Percentiles rank a stretch among this genome's conserved stretches.
Evolutionary conservation across 2,329 filamentous ascomycete genomes (phyloP).

Genomic region (Botrytis deweyae): DNA sequence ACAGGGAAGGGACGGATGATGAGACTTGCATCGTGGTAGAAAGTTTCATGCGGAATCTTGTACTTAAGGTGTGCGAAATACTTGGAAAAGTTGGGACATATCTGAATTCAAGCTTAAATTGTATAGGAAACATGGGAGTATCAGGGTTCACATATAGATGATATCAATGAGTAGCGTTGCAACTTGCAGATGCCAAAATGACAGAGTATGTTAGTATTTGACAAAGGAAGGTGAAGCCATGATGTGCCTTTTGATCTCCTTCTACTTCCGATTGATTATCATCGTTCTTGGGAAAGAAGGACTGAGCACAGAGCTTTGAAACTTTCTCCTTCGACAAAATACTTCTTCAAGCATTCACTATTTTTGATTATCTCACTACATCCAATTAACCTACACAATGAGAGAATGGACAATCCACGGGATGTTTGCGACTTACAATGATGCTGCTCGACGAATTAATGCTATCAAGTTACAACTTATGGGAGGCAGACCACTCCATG

Average conservation of each 20-base stretch:
- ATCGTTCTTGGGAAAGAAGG: not conserved
- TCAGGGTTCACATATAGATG: too few relatives aligned
- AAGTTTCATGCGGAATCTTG: not conserved
- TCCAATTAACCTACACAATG: not conserved
- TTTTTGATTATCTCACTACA: not conserved
- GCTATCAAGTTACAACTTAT: not conserved
- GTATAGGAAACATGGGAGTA: not conserved
- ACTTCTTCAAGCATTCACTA: not conserved
- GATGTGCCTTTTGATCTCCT: not conserved
- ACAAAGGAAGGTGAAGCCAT: not conserved
- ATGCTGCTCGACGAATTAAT: not conserved
- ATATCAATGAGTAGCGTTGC: too few relatives aligned
- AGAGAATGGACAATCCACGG: accelerated
- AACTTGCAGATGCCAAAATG: not conserved
- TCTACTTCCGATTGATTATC: not conserved
- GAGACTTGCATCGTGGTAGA: not conserved
- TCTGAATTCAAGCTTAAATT: not conserved
- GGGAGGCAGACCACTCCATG: not conserved
- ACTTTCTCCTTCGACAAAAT: not conserved
- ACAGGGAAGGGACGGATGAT: not conserved
- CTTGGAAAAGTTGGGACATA: accelerated
- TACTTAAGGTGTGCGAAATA: accelerated
- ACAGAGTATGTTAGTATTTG: not conserved
- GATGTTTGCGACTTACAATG: not conserved
- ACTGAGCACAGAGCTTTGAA: not conserved